A percentile compares a stretch with the other conserved stretches of the same genome.
phyloP scores from a whole-genome alignment of 164 flowering plant genomes.

The Kingdonia uniflora region DNA sequence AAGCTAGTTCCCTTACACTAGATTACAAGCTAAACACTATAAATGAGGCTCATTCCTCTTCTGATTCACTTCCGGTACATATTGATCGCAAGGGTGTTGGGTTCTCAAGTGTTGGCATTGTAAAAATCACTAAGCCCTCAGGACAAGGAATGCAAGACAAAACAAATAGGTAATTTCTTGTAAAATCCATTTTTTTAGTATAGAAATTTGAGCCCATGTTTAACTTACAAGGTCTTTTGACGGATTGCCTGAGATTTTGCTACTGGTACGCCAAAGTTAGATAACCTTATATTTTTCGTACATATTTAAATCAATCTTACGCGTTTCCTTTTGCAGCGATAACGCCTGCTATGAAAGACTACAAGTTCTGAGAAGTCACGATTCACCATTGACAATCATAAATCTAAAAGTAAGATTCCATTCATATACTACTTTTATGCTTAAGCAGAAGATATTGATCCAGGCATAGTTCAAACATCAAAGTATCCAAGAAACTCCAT shows the following conservation, averaged over 20 bases:
- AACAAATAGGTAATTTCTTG: conserved; percentile 35
- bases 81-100: conserved; percentile 22
- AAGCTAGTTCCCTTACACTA: conserved; percentile 88
- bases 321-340: conserved; percentile 35
- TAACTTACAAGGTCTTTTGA: background rate
- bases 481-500: too few relatives aligned
- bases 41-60: conserved; percentile 43
- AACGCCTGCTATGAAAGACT: conserved; percentile 35
- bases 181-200: background rate
- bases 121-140: conserved; percentile 26
- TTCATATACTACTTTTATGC: conserved; percentile 5
- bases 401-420: conserved; percentile 56
- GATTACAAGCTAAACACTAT: conserved; percentile 35
- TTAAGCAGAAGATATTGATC: too few relatives aligned
- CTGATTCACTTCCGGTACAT: conserved; percentile 31
- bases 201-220: background rate
- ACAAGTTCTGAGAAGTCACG: conserved; percentile 36
- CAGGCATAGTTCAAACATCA: too few relatives aligned
- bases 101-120: conserved; percentile 18
- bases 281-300: too few relatives aligned
- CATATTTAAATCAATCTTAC: background rate
- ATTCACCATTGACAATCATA: conserved; percentile 46
- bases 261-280: background rate
- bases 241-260: background rate
- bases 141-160: conserved; percentile 29